Percentiles rank a stretch among this genome's conserved stretches.
Evolutionary conservation across 225 moss, liverwort and hornwort species (phyloP).

Genomic region (Pleurozium schreberi): DNA sequence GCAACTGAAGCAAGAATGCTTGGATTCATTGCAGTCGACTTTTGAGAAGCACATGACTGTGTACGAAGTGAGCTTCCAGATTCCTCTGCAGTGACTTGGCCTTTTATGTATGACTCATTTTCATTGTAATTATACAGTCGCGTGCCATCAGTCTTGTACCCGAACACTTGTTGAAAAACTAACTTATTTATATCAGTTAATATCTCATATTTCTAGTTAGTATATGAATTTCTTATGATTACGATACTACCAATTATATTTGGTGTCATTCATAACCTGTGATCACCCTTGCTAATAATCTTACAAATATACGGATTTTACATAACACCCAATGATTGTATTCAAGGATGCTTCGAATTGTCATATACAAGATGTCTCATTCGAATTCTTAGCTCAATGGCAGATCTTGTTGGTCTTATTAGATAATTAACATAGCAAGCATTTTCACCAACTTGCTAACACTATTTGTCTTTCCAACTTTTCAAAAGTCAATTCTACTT

Average conservation of each 20-base stretch:
- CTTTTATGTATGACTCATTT: background rate
- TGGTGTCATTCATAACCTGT: background rate
- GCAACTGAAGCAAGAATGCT: conserved; percentile 24
- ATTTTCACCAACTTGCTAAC: background rate
- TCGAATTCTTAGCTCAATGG: background rate
- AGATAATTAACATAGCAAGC: background rate
- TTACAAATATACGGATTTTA: background rate
- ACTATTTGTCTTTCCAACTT: background rate
- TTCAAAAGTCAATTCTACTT: background rate
- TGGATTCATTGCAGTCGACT: conserved; percentile 17
- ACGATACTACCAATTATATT: background rate
- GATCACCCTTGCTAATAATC: background rate
- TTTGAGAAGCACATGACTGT: conserved; percentile 36
- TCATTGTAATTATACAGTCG: background rate
- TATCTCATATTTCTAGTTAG: background rate
- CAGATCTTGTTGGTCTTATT: background rate
- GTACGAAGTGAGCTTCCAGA: conserved; percentile 12
- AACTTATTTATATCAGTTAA: background rate
- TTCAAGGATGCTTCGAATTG: background rate
- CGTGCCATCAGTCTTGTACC: background rate
- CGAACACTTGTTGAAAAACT: background rate
- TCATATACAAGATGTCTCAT: background rate
- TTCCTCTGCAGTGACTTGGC: background rate
- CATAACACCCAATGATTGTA: background rate
- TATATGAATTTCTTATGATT: background rate